Conservation (phyloP, 805 yeast genomes). For the Candida namnaoensis region DNA sequence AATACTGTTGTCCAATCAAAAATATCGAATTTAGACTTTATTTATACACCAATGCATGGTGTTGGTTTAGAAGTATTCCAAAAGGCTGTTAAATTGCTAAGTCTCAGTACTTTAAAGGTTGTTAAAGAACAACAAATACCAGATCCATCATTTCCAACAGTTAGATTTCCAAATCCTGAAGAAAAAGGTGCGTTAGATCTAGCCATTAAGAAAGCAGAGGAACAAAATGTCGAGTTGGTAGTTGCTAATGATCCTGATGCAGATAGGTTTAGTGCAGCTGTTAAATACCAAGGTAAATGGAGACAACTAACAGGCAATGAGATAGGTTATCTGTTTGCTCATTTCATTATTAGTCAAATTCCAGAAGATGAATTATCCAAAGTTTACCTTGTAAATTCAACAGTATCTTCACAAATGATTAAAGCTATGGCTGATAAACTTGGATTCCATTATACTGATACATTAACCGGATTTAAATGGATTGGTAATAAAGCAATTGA, state of each 20-base stretch:
- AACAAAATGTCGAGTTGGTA: constrained; percentile 38
- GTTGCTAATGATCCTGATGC: constrained; percentile 97
- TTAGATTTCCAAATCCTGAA: constrained; percentile 90
- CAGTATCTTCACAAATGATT: constrained; percentile 86
- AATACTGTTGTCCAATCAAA: constrained; percentile 22
- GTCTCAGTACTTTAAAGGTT: constrained; percentile 22
- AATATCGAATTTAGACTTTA: constrained; percentile 34
- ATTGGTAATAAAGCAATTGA: constrained; percentile 84
- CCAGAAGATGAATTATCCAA: constrained; percentile 18
- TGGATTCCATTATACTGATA: constrained; percentile 64
- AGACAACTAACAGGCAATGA: constrained; percentile 86
- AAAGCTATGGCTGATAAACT: constrained; percentile 53
- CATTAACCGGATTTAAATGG: constrained; percentile 97
- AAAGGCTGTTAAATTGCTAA: constrained; percentile 29
- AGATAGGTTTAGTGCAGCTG: constrained; percentile 82
- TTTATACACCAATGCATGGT: constrained; percentile 95
- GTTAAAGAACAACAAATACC: constrained; percentile 65
- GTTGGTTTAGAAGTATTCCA: constrained; percentile 66
- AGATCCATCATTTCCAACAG: constrained; percentile 83
- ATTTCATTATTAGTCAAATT: constrained; percentile 31
- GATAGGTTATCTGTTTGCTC: constrained; percentile 78
- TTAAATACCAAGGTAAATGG: constrained; percentile 47
- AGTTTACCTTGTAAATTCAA: constrained; percentile 67
- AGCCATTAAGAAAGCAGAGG: constrained; percentile 58
- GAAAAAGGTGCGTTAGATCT: constrained; percentile 83